Conservation (phyloP, 1,284 basidiomycete species). For the Rugiboletus extremiorientalis region DNA sequence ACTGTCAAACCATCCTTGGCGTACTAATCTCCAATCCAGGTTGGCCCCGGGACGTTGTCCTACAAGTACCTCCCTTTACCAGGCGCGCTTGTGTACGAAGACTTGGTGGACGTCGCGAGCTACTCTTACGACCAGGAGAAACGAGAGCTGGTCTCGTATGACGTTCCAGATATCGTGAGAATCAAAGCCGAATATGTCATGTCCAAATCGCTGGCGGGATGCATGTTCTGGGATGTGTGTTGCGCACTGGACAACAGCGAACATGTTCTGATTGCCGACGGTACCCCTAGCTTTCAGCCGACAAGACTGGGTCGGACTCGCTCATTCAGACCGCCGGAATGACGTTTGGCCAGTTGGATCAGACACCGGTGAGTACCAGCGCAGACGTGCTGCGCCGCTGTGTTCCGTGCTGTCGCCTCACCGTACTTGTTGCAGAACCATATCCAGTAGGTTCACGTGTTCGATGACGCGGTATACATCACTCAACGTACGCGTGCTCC, state of each 20-base stretch:
- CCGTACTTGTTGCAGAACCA: conserved; percentile 52
- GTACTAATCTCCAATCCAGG: conserved; percentile 37
- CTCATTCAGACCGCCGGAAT: conserved; percentile 51
- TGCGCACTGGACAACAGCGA: no score
- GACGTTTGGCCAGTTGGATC: conserved; percentile 56
- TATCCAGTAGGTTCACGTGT: conserved; percentile 44
- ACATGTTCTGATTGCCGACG: background rate
- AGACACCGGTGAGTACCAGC: conserved; percentile 43
- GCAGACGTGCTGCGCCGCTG: background rate
- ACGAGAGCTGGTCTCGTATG: conserved; percentile 75
- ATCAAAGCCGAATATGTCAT: conserved; percentile 79
- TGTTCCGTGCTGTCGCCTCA: background rate
- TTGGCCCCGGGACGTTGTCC: conserved; percentile 68
- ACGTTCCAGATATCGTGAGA: conserved; percentile 70
- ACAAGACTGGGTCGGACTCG: conserved; percentile 57
- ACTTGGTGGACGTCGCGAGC: conserved; percentile 71
- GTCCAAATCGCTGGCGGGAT: conserved; percentile 63
- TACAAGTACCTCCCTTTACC: conserved; percentile 75
- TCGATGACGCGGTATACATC: background rate
- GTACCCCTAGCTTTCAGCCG: conserved; percentile 52
- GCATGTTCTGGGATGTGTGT: conserved; percentile 82
- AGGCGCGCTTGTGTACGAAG: conserved; percentile 67
- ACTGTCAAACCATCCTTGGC: background rate
- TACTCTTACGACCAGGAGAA: conserved; percentile 74
- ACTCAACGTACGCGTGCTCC: background rate